A percentile compares a stretch with the other conserved stretches of the same genome.
Evolutionary conservation across 257 asterid genomes (phyloP).

Genomic region (Nicotiana noctiflora): DNA sequence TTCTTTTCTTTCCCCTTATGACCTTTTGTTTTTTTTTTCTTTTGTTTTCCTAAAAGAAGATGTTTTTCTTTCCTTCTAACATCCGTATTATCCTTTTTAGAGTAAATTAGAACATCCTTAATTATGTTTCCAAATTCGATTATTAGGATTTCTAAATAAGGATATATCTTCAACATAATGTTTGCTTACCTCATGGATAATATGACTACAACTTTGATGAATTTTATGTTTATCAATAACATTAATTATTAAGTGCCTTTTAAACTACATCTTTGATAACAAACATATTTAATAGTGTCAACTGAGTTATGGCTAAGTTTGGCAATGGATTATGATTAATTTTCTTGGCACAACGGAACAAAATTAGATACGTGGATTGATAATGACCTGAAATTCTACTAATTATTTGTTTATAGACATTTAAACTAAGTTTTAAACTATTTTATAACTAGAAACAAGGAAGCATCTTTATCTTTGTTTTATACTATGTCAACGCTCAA

Average conservation of each 20-base stretch:
- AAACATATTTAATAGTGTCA: background rate
- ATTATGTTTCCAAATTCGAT: background rate
- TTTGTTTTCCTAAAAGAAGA: too few species aligned
- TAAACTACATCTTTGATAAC: too few species aligned
- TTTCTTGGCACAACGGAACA: background rate
- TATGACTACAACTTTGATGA: too few species aligned
- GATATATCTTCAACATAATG: too few species aligned
- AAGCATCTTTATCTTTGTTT: background rate
- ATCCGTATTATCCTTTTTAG: too few species aligned
- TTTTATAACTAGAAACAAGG: background rate
- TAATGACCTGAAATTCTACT: background rate
- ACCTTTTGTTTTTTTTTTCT: too few species aligned
- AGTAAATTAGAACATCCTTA: background rate
- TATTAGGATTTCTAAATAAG: background rate
- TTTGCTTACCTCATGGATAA: too few species aligned
- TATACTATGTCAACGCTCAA: background rate
- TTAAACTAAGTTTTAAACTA: background rate
- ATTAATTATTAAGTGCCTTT: too few species aligned
- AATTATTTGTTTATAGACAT: background rate
- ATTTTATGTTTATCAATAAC: too few species aligned
- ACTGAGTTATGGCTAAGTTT: background rate
- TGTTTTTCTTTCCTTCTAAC: too few species aligned
- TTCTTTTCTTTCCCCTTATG: too few species aligned
- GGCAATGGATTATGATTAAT: background rate
- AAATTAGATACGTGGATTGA: background rate